These are phyloP conservation scores for Malus orientalis DNA, from an alignment of 306 rosid genomes.

Conservation along the genomic window DNA sequence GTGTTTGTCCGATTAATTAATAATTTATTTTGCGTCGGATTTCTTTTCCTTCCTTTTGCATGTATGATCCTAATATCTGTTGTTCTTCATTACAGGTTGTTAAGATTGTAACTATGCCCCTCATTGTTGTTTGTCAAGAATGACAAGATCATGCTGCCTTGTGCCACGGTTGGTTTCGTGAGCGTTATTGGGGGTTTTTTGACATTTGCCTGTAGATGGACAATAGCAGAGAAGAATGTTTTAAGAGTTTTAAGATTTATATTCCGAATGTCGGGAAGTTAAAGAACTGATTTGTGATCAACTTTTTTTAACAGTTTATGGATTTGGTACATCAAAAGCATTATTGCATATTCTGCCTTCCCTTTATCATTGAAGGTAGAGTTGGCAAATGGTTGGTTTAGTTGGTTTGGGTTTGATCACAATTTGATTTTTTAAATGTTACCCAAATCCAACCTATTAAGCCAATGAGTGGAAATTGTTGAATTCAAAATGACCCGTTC, in stretches of 20 bases:
- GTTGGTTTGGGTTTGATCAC: no score
- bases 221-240: slow-evolving; percentile 8
- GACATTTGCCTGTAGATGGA: not conserved
- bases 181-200: slow-evolving; percentile 10
- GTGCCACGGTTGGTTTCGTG: slow-evolving; percentile 5
- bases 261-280: slow-evolving; percentile 9
- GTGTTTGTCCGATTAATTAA: not conserved
- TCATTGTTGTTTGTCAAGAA: slow-evolving; percentile 3
- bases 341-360: not conserved
- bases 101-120: slow-evolving; percentile 16
- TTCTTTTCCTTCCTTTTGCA: not conserved
- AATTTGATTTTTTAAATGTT: no score
- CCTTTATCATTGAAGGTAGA: not conserved
- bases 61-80: not conserved
- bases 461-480: no score
- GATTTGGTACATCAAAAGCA: not conserved
- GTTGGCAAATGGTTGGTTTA: no score
- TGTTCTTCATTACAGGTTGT: slow-evolving; percentile 17
- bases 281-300: slow-evolving; percentile 26
- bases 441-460: no score
- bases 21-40: not conserved
- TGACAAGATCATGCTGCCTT: slow-evolving; percentile 10
- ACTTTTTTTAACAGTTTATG: not conserved
- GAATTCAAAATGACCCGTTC: no score
- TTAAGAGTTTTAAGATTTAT: slow-evolving; percentile 3